phyloP scores from a whole-genome alignment of 257 asterid genomes.

The Asclepias syriaca region DNA sequence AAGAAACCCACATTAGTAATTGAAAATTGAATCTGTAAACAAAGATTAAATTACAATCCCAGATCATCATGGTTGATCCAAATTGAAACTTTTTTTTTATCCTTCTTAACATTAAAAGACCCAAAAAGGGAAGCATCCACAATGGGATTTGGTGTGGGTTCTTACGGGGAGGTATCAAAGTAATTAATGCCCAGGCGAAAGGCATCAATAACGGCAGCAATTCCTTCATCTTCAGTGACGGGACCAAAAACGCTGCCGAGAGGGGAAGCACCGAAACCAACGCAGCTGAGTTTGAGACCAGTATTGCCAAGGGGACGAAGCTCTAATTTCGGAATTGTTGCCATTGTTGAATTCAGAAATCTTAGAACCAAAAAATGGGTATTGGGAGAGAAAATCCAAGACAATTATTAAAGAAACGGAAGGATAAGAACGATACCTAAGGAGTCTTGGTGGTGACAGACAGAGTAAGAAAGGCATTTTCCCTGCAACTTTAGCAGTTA shows the following conservation, averaged over 20 bases:
- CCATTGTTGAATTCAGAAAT: constrained; percentile 4
- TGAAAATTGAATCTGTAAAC: background rate
- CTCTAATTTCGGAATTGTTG: constrained; percentile 40
- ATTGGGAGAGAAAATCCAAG: background rate
- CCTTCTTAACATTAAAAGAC: background rate
- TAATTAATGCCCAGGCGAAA: constrained; percentile 79
- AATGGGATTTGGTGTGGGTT: background rate
- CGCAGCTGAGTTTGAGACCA: constrained; percentile 70
- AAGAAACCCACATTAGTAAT: background rate
- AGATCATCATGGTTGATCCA: background rate
- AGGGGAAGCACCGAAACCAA: constrained; percentile 99
- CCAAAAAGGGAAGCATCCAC: constrained; percentile 1
- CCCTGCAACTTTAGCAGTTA: background rate
- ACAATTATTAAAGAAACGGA: too few relatives aligned
- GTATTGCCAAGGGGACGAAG: constrained; percentile 79
- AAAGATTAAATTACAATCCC: background rate
- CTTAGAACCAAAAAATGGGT: background rate
- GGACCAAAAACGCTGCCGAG: constrained; percentile 83
- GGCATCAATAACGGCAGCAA: constrained; percentile 73
- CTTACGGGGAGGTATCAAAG: constrained; percentile 97
- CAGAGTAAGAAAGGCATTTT: background rate
- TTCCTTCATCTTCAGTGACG: constrained; percentile 75
- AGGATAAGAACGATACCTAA: background rate
- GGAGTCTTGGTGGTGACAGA: background rate
- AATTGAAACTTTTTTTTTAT: background rate